Percentiles rank a stretch among this genome's conserved stretches.
phyloP scores from a whole-genome alignment of 805 yeast species.

The Kuraishia molischiana region DNA sequence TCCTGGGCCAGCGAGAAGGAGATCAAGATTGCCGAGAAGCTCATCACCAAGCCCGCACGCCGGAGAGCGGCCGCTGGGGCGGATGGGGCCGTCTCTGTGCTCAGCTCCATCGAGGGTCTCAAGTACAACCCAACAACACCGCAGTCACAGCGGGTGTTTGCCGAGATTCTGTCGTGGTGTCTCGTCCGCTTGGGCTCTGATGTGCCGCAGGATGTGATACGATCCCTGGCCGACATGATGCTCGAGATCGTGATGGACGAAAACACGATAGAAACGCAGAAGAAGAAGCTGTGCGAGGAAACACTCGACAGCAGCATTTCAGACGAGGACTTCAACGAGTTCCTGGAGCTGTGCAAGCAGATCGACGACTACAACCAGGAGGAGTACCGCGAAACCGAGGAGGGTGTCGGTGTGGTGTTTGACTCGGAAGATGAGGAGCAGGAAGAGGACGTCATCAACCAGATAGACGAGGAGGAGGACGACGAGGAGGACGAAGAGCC shows the following conservation, averaged over 20 bases:
- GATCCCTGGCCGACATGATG: slow-evolving; percentile 63
- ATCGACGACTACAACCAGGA: slow-evolving; percentile 38
- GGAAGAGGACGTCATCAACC: slow-evolving; percentile 18
- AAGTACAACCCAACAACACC: slow-evolving; percentile 55
- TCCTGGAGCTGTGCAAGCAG: slow-evolving; percentile 30
- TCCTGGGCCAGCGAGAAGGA: slow-evolving; percentile 10
- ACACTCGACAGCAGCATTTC: slow-evolving; percentile 32
- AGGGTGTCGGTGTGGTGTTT: slow-evolving; percentile 31
- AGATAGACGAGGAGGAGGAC: slow-evolving; percentile 15
- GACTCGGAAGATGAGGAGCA: slow-evolving; percentile 33
- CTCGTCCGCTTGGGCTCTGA: slow-evolving; percentile 50
- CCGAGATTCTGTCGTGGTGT: slow-evolving; percentile 51
- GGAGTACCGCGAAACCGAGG: slow-evolving; percentile 22
- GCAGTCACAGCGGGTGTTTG: slow-evolving; percentile 41
- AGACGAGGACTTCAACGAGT: slow-evolving; percentile 34
- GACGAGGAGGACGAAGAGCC: slow-evolving; percentile 11
- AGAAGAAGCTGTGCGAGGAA: slow-evolving; percentile 40
- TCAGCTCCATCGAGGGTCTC: slow-evolving; percentile 34
- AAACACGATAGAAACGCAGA: slow-evolving; percentile 27
- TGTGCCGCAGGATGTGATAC: slow-evolving; percentile 61
- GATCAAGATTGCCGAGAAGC: slow-evolving; percentile 10
- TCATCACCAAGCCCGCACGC: slow-evolving; percentile 6
- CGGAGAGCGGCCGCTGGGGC: slow-evolving; percentile 4
- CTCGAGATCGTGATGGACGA: slow-evolving; percentile 45
- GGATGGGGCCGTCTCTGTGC: slow-evolving; percentile 13